Evolutionary conservation across 2,329 filamentous ascomycete species (phyloP), one percentile per base, ranked within the genome.

Genomic region (Hymenoscyphus occultus): DNA sequence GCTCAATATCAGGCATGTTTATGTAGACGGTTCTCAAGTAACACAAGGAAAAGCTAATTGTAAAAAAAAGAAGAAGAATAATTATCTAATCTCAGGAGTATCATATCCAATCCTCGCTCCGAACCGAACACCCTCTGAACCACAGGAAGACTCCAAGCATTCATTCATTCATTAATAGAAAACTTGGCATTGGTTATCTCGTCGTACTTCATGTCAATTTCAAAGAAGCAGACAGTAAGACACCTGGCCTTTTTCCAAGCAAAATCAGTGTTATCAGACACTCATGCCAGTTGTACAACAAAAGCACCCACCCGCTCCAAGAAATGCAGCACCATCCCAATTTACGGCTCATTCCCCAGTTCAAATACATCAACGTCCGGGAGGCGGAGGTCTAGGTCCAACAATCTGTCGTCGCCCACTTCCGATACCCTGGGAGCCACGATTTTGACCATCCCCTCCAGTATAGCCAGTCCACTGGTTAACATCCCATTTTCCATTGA

Each of bases 371-470:
- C 57, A 60, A 42, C 58, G 58, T n/a, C 58, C 58, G 13, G 39
- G 39, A 56, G 71, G 70, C 71, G 89, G 80, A 59, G 90, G 89
- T 74, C 90, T 81, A 0, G 90, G 90, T 12, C 91, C 91, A n/a
- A 91, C 87, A 76, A 94, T 93, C 79, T 91, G 90, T 74, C 91
- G 84, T 74, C 89, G 81, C 0, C 88, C 88, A 0, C 88, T 86
- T 51, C 91, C 89, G 66, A 89, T 90, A 1, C 88, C 88, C 68
- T 86, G 80, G 2, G 75, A 76, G 1, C 88, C 89, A 67, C 82
- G 83, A 73, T 92, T 93, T 80, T 92, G 87, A 67, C 82, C 84
- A 75, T 93, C 90, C 1, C 91, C 90, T 3, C 90, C 90, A 19
- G 89, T 90, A 73, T 84, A 93, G 0, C 90, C 90, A 68, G 81